Evolutionary conservation across 2,329 filamentous ascomycete genomes (phyloP).

Genomic region (Cladophialophora chaetospira): DNA sequence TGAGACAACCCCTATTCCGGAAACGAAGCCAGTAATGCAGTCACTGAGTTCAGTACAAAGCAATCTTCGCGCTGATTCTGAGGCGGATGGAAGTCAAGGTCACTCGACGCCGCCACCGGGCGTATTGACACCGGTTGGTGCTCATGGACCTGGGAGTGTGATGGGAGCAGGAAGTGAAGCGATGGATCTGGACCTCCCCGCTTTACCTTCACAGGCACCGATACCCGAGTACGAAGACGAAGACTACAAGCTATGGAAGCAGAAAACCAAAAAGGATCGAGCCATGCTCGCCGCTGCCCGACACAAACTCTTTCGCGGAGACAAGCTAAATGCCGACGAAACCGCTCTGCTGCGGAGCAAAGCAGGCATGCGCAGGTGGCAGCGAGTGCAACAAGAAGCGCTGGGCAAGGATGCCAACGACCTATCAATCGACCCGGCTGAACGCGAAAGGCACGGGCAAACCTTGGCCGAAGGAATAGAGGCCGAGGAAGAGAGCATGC

Average conservation of each 20-base stretch:
- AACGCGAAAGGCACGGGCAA: conserved; percentile 60
- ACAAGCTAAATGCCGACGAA: conserved; percentile 82
- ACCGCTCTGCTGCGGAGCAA: conserved; percentile 83
- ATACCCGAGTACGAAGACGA: conserved; percentile 82
- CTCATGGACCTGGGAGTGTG: conserved; percentile 66
- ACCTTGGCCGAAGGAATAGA: conserved; percentile 95
- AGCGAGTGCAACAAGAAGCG: conserved; percentile 74
- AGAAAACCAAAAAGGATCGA: conserved; percentile 95
- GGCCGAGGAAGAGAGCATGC: conserved; percentile 75
- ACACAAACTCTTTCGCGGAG: conserved; percentile 79
- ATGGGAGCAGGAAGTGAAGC: conserved; percentile 65
- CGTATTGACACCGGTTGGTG: conserved; percentile 72
- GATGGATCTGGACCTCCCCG: conserved; percentile 87
- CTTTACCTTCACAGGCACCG: conserved; percentile 58
- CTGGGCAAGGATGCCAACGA: conserved; percentile 46
- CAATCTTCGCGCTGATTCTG: conserved; percentile 69
- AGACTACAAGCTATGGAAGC: conserved; percentile 98
- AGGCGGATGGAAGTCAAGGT: conserved; percentile 70
- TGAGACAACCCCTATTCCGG: conserved; percentile 75
- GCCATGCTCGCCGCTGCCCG: conserved; percentile 83
- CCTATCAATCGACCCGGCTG: too few species aligned
- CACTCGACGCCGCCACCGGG: conserved; percentile 75
- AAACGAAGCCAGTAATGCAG: conserved; percentile 72
- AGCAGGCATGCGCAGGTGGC: conserved; percentile 84
- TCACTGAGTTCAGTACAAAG: conserved; percentile 47